These are phyloP conservation scores for Syzygium aromaticum DNA, from an alignment of 345 rosid species.

Conservation along the genomic window DNA sequence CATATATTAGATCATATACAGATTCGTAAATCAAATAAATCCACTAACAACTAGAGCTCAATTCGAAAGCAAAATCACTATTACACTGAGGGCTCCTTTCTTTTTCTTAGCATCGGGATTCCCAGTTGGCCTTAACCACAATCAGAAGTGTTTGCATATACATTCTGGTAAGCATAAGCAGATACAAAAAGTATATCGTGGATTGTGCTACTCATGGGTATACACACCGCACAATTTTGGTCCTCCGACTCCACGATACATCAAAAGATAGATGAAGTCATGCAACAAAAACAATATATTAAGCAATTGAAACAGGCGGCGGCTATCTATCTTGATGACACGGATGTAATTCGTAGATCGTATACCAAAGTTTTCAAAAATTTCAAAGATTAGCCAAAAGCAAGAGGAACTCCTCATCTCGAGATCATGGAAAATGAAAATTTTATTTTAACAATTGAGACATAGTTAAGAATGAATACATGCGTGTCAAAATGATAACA, in stretches of 20 bases:
- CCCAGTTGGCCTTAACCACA: neutral
- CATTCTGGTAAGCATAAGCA: too few relatives aligned
- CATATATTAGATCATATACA: neutral
- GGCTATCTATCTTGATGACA: too few relatives aligned
- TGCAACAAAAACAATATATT: neutral
- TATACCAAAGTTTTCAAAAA: neutral
- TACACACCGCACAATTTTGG: neutral
- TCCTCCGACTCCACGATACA: neutral
- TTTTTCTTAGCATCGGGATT: neutral
- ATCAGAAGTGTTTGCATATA: too few relatives aligned
- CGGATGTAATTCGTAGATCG: neutral
- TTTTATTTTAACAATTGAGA: too few relatives aligned
- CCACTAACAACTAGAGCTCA: neutral
- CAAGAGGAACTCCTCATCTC: neutral
- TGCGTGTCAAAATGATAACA: neutral
- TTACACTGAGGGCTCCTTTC: neutral
- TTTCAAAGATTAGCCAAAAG: neutral
- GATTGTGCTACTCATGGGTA: neutral
- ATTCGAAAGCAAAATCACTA: neutral
- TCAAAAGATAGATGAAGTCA: neutral
- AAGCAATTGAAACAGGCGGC: too few relatives aligned
- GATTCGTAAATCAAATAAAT: neutral
- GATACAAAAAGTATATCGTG: neutral
- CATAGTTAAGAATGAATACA: neutral
- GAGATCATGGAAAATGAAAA: neutral